Base-by-base conservation (phyloP, 2,329 filamentous ascomycete species). In the Xylariaceae sp. region DNA sequence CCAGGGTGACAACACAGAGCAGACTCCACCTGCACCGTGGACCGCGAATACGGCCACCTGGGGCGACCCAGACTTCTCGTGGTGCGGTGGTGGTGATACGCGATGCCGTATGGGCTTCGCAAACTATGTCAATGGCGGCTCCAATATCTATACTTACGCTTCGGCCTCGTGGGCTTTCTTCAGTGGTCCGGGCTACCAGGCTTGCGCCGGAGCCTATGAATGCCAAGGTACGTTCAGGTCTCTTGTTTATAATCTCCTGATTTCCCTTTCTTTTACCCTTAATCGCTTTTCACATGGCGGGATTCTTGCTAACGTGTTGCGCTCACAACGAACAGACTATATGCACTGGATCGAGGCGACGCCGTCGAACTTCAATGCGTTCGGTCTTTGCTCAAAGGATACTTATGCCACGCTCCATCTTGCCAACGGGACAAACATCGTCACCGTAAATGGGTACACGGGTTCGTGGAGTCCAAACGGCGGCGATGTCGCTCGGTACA, bases 81-180 rank as follows among this genome's bases (percentile, higher is more conserved):
- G 66, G 66, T 72, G 70, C 48, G 40, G 40, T 1, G 60, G 51
- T 11, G 58, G 55, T 11, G 65, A 70, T 27, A 64, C 56, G n/a
- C 56, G 62, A 16, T 73, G 71, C 54, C 58, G 67, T 6, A 73
- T 72, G 69, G 69, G 68, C 2, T 55, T 64, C 37, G 65, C 65
- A n/a, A 70, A 69, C 45, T 69, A 64, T 49, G 62, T 71, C 52
- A 64, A 67, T 33, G 70, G 70, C 19, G 69, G 69, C 8, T 64
- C 63, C 22, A 57, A 67, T 35, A 66, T 73, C 34, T 65, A 65
- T 41, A 67, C 63, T 1, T 72, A 52, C 48, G 67, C 64, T 6
- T 67, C 66, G n/a, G 71, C 69, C 0, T 64, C 64, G 8, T 74
- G 70, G 67, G 65, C 61, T 0, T 72, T 72, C 56, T 72, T 70